These are phyloP conservation scores for Coemansia sp. DNA, from an alignment of 371 early-diverging fungal species.

Conservation along the genomic window DNA sequence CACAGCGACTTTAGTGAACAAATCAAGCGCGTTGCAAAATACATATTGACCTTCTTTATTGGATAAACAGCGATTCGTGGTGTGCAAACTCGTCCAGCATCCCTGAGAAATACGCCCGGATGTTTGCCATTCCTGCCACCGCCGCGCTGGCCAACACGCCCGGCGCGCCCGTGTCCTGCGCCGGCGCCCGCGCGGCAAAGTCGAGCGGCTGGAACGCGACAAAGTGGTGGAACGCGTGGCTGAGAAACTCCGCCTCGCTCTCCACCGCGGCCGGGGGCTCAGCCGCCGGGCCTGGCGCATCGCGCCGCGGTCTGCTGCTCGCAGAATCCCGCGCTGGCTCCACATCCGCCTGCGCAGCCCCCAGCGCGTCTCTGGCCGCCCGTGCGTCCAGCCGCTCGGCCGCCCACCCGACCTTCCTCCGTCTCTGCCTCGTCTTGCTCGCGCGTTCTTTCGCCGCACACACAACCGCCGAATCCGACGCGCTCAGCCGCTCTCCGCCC, in stretches of 20 bases:
- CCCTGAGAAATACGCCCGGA: slow-evolving; percentile 25
- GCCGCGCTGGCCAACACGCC: not conserved
- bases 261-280: not conserved
- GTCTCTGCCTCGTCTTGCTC: not conserved
- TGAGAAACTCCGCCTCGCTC: slow-evolving; percentile 34
- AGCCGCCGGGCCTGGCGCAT: not conserved
- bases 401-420: not conserved
- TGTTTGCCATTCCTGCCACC: not conserved
- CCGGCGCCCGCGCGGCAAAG: slow-evolving; percentile 15
- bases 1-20: not conserved
- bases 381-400: not conserved
- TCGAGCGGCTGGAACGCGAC: slow-evolving; percentile 43
- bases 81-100: slow-evolving; percentile 27
- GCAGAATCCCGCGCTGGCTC: not conserved
- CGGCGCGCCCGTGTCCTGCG: not conserved
- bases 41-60: not conserved
- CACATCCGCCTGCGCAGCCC: not conserved
- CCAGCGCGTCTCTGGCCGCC: not conserved
- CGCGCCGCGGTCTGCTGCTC: not conserved
- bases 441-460: not conserved
- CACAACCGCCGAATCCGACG: not conserved
- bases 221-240: slow-evolving; percentile 34
- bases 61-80: slow-evolving; percentile 21
- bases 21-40: too few species aligned
- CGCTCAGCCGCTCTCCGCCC: not conserved